Evolutionary conservation across 108 stramenopile genomes (phyloP).

Genomic region (Cyclostephanos tholiformis): DNA sequence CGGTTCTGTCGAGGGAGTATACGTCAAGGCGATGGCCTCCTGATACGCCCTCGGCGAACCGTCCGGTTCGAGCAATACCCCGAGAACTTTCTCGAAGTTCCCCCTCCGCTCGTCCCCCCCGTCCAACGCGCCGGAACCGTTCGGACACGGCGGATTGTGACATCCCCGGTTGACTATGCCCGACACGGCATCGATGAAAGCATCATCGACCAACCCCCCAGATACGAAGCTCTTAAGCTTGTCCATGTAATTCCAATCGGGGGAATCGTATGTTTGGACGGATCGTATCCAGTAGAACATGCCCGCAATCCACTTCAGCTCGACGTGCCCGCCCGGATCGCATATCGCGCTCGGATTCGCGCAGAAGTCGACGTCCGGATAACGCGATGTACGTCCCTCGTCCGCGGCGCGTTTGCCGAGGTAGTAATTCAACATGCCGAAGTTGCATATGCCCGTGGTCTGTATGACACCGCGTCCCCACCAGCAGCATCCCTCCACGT

Average conservation of each 20-base stretch:
- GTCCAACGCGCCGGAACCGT: conserved; percentile 28
- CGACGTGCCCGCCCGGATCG: conserved; percentile 18
- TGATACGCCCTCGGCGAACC: neutral
- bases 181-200: conserved; percentile 43
- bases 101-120: conserved; percentile 40
- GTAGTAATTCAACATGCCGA: conserved; percentile 45
- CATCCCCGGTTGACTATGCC: conserved; percentile 41
- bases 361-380: conserved; percentile 45
- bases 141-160: conserved; percentile 18
- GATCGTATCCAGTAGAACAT: conserved; percentile 45
- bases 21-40: neutral
- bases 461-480: conserved; percentile 39
- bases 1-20: neutral
- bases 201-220: conserved; percentile 23
- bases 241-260: conserved; percentile 42
- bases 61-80: conserved; percentile 15
- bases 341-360: conserved; percentile 34
- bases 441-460: conserved; percentile 16
- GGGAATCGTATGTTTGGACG: conserved; percentile 28
- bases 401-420: conserved; percentile 31
- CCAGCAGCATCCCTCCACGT: conserved; percentile 59
- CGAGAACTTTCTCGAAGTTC: conserved; percentile 38
- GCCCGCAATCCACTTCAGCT: conserved; percentile 52
- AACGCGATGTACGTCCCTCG: conserved; percentile 28
- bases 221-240: conserved; percentile 34